phyloP scores from a whole-genome alignment of 192 early-diverging fungal species.

The Lobulomyces angularis region DNA sequence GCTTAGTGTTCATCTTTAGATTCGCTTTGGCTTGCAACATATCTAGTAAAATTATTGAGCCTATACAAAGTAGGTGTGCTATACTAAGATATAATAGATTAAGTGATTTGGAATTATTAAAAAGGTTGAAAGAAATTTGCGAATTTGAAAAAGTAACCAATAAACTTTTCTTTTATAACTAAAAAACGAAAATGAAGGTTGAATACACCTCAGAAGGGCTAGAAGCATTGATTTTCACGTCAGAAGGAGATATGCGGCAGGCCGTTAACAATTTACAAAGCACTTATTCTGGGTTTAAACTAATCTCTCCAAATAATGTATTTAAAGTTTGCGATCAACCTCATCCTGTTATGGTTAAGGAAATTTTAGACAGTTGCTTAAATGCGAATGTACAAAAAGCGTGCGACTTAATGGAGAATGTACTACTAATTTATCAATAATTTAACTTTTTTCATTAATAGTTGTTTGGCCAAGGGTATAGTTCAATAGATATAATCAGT shows the following conservation, averaged over 20 bases:
- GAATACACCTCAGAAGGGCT: conserved; percentile 76
- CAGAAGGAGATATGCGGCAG: conserved; percentile 98
- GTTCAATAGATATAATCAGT: conserved; percentile 79
- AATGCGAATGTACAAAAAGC: conserved; percentile 60
- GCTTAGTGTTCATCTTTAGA: no score
- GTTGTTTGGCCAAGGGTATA: conserved; percentile 78
- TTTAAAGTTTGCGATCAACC: conserved; percentile 98
- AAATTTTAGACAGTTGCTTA: conserved; percentile 62
- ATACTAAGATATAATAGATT: conserved; percentile 77
- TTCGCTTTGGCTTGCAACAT: conserved; percentile 96
- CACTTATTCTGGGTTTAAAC: conserved; percentile 73
- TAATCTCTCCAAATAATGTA: conserved; percentile 78
- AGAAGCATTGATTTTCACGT: conserved; percentile 86
- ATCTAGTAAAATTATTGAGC: conserved; percentile 94
- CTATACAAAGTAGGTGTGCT: conserved; percentile 91
- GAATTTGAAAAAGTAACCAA: conserved; percentile 54
- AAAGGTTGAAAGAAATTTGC: conserved; percentile 74
- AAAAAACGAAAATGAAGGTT: conserved; percentile 28
- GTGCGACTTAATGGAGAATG: conserved; percentile 42
- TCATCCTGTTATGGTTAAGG: conserved; percentile 67
- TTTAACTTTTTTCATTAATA: no score
- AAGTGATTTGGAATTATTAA: conserved; percentile 64
- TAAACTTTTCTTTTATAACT: background rate
- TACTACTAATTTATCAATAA: no score
- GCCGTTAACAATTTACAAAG: conserved; percentile 94